A percentile compares a stretch with the other conserved stretches of the same genome.
Conservation (phyloP, 768 basidiomycete genomes). For the Xerocomus spinulosus region DNA sequence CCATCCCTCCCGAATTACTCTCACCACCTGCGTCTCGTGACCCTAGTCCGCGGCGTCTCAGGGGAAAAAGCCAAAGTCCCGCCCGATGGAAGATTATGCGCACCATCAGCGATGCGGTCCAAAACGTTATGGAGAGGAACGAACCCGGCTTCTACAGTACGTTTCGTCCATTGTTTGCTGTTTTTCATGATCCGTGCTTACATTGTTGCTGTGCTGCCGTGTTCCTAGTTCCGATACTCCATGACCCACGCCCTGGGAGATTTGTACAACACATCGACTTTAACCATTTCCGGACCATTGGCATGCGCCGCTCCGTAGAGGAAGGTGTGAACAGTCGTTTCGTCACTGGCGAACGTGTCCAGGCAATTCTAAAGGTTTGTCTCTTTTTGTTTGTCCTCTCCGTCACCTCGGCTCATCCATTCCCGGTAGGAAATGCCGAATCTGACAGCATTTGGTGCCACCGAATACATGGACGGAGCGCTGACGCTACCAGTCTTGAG, state of each 20-base stretch:
- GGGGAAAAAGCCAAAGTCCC: conserved; percentile 75
- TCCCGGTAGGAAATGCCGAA: conserved; percentile 78
- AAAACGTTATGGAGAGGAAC: conserved; percentile 57
- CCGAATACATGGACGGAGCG: conserved; percentile 97
- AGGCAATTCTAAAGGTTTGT: conserved; percentile 69
- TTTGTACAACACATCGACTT: conserved; percentile 89
- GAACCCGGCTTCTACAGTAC: conserved; percentile 71
- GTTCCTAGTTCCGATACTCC: conserved; percentile 61
- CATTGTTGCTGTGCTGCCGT: neutral
- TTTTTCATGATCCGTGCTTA: conserved; percentile 3
- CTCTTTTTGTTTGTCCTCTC: conserved; percentile 1
- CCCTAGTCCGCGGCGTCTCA: conserved; percentile 71
- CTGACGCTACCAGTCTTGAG: conserved; percentile 80
- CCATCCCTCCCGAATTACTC: conserved; percentile 70
- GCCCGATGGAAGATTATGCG: conserved; percentile 80
- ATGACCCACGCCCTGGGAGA: conserved; percentile 71
- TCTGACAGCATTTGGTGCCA: conserved; percentile 84
- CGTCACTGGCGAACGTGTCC: conserved; percentile 85
- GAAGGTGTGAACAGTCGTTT: conserved; percentile 88
- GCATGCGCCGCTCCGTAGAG: conserved; percentile 88
- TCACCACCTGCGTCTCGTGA: conserved; percentile 80
- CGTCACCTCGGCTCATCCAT: conserved; percentile 2
- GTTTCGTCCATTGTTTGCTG: conserved; percentile 16
- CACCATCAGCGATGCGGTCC: conserved; percentile 74
- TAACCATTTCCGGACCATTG: conserved; percentile 95